These are phyloP conservation scores for Cucurbita moschata DNA, from an alignment of 306 rosid species.

Conservation along the genomic window DNA sequence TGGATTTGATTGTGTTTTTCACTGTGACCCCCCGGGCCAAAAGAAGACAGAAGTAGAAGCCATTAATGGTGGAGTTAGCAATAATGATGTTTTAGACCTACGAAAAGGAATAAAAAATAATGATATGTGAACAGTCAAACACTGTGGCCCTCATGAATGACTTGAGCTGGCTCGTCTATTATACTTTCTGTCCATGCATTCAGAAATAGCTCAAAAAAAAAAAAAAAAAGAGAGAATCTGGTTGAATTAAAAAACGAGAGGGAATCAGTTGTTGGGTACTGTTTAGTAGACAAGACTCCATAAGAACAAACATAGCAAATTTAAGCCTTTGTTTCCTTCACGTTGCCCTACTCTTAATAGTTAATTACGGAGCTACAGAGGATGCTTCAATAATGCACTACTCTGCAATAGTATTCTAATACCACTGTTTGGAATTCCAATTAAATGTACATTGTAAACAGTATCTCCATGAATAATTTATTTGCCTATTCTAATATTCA, in stretches of 20 bases:
- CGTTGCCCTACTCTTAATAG: background rate
- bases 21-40: background rate
- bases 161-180: background rate
- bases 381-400: background rate
- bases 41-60: background rate
- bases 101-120: background rate
- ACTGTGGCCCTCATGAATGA: slow-evolving; percentile 2
- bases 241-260: background rate
- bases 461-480: background rate
- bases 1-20: background rate
- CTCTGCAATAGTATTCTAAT: background rate
- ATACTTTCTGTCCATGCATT: background rate
- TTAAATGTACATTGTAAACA: background rate
- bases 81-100: slow-evolving; percentile 9
- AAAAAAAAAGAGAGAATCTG: background rate
- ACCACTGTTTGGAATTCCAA: background rate
- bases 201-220: background rate
- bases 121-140: slow-evolving; percentile 1
- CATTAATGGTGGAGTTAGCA: slow-evolving; percentile 7
- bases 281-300: background rate
- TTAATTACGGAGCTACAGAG: background rate
- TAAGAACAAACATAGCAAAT: background rate
- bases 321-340: background rate
- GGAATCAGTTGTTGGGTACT: background rate
- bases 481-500: background rate